phyloP scores from a whole-genome alignment of 768 basidiomycete genomes.

The Pleurotus sapidus region DNA sequence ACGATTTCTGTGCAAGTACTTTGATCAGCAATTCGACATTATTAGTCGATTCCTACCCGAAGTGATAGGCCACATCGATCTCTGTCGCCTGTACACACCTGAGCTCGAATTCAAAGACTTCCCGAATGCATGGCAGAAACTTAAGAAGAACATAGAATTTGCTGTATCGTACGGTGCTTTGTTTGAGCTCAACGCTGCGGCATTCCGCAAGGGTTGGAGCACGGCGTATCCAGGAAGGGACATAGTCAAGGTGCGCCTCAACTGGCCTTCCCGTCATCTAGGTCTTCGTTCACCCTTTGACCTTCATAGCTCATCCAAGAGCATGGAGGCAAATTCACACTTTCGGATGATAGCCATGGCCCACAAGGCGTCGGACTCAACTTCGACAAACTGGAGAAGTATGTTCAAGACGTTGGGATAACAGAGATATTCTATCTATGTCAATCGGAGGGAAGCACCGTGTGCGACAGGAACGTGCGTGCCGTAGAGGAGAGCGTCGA shows the following conservation, averaged over 20 bases:
- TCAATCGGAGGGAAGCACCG: conserved; percentile 35
- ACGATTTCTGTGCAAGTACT: conserved; percentile 63
- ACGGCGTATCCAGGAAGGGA: conserved; percentile 82
- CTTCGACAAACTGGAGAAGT: conserved; percentile 64
- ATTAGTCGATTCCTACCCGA: conserved; percentile 75
- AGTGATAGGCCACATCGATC: conserved; percentile 90
- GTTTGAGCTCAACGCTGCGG: conserved; percentile 92
- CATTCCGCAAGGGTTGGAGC: conserved; percentile 88
- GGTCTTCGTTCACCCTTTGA: not conserved
- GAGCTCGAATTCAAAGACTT: conserved; percentile 50
- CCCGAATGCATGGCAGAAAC: conserved; percentile 56
- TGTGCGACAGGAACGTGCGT: conserved; percentile 36
- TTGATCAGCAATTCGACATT: conserved; percentile 81
- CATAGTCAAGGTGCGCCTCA: conserved; percentile 56
- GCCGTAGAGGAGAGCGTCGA: conserved; percentile 27
- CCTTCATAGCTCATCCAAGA: conserved; percentile 61
- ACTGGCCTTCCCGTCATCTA: conserved; percentile 3
- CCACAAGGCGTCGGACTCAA: conserved; percentile 86
- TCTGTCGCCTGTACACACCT: conserved; percentile 85
- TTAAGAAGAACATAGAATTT: conserved; percentile 71
- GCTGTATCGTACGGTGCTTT: conserved; percentile 83
- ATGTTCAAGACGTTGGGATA: conserved; percentile 61
- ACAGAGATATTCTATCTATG: conserved; percentile 64
- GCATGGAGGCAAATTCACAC: conserved; percentile 68
- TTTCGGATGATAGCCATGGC: conserved; percentile 97